These are phyloP conservation scores for Macrolepiota fuliginosa DNA, from an alignment of 768 basidiomycete species.

Conservation along the genomic window DNA sequence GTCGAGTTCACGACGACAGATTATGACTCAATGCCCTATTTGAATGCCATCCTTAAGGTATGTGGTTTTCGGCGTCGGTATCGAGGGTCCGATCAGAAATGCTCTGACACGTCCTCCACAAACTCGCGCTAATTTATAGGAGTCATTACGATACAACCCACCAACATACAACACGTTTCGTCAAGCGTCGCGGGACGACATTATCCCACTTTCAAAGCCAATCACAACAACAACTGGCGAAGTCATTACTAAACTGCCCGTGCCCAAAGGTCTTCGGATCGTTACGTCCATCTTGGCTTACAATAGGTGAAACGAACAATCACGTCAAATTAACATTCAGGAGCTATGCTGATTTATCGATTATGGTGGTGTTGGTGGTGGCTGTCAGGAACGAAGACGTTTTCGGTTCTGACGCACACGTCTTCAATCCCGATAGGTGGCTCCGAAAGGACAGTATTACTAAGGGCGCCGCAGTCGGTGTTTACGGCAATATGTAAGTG, in stretches of 20 bases:
- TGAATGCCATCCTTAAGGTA: constrained; percentile 50
- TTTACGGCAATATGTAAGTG: constrained; percentile 45
- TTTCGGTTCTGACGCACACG: constrained; percentile 56
- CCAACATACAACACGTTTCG: constrained; percentile 54
- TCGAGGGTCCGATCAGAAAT: neutral
- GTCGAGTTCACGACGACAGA: constrained; percentile 44
- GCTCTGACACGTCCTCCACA: neutral
- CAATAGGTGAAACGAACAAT: constrained; percentile 37
- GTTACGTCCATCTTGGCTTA: constrained; percentile 53
- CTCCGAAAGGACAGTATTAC: constrained; percentile 32
- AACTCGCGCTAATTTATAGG: constrained; percentile 23
- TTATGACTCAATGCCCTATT: constrained; percentile 48
- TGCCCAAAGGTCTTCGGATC: constrained; percentile 50
- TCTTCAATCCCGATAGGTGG: constrained; percentile 59
- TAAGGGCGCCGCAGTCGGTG: constrained; percentile 39
- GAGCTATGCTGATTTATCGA: neutral
- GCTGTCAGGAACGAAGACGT: constrained; percentile 39
- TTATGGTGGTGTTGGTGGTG: neutral
- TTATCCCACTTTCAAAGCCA: constrained; percentile 57
- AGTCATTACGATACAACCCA: constrained; percentile 53
- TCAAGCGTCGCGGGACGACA: constrained; percentile 47
- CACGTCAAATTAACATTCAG: neutral
- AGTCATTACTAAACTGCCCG: constrained; percentile 37
- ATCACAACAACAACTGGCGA: constrained; percentile 45
- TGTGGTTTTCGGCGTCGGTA: neutral